Percentiles rank a stretch among this genome's conserved stretches.
Conservation (phyloP, 1,284 basidiomycete species). For the Pseudozyma hubeiensis region DNA sequence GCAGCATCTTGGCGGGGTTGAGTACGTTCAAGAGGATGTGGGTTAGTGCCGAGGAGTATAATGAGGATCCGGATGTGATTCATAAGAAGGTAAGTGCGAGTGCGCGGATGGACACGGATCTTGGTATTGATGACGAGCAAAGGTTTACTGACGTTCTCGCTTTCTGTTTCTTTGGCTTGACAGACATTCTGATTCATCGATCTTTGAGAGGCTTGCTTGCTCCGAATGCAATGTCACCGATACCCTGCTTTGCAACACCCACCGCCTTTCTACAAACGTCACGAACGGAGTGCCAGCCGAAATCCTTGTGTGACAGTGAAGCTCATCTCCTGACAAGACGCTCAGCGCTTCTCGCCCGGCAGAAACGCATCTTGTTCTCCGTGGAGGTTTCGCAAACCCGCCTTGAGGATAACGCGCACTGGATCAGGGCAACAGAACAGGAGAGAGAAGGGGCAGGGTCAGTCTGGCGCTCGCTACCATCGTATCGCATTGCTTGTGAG, state of each 20-base stretch:
- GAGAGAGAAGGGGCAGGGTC: no score
- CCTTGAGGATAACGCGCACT: conserved; percentile 5
- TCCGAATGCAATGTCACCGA: not conserved
- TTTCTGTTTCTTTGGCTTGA: not conserved
- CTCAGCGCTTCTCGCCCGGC: not conserved
- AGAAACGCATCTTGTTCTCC: conserved; percentile 3
- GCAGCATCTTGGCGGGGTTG: conserved; percentile 82
- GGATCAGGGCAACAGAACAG: not conserved
- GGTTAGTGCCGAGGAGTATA: conserved; percentile 98
- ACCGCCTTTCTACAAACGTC: no score
- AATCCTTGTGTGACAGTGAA: no score
- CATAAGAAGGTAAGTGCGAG: conserved; percentile 74
- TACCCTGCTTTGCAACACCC: not conserved
- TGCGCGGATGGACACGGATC: not conserved
- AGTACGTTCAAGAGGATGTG: conserved; percentile 90
- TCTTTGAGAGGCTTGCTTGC: not conserved
- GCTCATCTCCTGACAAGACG: no score
- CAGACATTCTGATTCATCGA: conserved; percentile 17
- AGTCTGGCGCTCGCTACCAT: no score
- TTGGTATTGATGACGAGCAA: not conserved
- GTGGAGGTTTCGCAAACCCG: not conserved
- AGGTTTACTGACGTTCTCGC: conserved; percentile 1
- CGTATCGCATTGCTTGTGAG: no score
- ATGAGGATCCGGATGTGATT: conserved; percentile 98
- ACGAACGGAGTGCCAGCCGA: no score